Evolutionary conservation across 768 basidiomycete genomes (phyloP).

Genomic region (Suillus hirtellus): DNA sequence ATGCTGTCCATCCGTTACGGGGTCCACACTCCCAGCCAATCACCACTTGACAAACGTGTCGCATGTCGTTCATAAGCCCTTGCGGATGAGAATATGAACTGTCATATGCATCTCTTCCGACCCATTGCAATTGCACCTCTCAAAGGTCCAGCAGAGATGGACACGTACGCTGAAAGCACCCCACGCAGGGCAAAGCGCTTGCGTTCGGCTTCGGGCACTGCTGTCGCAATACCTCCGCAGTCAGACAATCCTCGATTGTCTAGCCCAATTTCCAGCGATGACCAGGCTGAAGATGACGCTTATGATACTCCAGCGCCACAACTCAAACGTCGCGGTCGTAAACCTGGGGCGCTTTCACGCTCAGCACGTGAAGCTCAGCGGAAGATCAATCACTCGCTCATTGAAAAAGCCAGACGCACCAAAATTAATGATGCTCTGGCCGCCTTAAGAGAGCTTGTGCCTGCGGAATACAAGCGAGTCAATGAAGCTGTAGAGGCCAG

Average conservation of each 20-base stretch:
- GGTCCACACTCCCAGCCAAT: slow-evolving; percentile 6
- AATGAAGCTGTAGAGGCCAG: slow-evolving; percentile 30
- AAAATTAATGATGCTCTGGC: slow-evolving; percentile 94
- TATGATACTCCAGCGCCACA: slow-evolving; percentile 23
- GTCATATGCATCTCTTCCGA: slow-evolving; percentile 22
- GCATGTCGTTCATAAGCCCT: slow-evolving; percentile 8
- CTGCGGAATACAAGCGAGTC: slow-evolving; percentile 47
- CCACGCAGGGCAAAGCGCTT: slow-evolving; percentile 47
- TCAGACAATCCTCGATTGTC: slow-evolving; percentile 4
- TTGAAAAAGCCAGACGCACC: slow-evolving; percentile 90
- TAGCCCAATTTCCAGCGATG: slow-evolving; percentile 20
- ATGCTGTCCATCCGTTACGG: slow-evolving; percentile 6
- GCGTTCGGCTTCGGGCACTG: slow-evolving; percentile 25
- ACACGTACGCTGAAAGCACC: slow-evolving; percentile 39
- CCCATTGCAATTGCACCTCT: slow-evolving; percentile 25
- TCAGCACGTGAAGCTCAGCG: slow-evolving; percentile 83
- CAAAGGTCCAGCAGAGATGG: slow-evolving; percentile 18
- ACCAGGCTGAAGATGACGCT: slow-evolving; percentile 31
- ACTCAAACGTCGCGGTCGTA: slow-evolving; percentile 67
- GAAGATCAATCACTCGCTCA: slow-evolving; percentile 92
- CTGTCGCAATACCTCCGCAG: slow-evolving; percentile 9
- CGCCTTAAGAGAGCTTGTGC: slow-evolving; percentile 76
- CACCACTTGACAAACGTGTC: slow-evolving; percentile 5
- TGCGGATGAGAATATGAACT: neutral
- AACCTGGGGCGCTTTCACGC: slow-evolving; percentile 71